phyloP scores from a whole-genome alignment of 352 stramenopile genomes.

The Blastocystis hominis region DNA sequence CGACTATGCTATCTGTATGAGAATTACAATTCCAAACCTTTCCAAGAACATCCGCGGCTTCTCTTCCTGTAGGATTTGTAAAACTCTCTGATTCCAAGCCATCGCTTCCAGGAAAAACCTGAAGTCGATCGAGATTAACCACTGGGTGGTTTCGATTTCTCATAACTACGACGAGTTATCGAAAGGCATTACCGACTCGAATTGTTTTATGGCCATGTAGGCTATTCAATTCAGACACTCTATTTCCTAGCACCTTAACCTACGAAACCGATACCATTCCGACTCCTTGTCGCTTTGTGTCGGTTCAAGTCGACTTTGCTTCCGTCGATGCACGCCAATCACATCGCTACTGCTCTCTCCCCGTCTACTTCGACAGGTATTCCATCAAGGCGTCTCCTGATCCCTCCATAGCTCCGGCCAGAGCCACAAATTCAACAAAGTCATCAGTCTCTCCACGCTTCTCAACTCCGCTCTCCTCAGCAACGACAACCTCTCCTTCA shows the following conservation, averaged over 20 bases:
- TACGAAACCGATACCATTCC: neutral
- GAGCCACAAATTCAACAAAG: slow-evolving; percentile 11
- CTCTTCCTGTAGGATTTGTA: neutral
- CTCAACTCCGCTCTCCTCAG: neutral
- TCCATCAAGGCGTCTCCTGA: neutral
- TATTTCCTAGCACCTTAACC: neutral
- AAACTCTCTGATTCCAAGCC: neutral
- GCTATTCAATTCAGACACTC: neutral
- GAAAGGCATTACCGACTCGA: neutral
- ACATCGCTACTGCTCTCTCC: slow-evolving; percentile 4
- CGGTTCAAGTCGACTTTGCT: neutral
- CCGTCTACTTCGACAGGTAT: slow-evolving; percentile 13
- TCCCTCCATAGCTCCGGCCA: neutral
- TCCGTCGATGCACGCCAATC: slow-evolving; percentile 1
- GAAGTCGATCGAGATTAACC: neutral
- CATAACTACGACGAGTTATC: slow-evolving; percentile 19
- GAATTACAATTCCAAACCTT: neutral
- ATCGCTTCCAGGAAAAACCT: neutral
- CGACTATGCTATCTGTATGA: neutral
- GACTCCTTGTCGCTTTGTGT: neutral
- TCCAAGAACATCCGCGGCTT: neutral
- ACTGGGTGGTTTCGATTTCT: slow-evolving; percentile 12
- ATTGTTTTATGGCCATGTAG: slow-evolving; percentile 40
- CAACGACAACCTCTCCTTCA: neutral
- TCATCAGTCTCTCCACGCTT: neutral